These are phyloP conservation scores for Avena eriantha DNA, from an alignment of 176 grass and related monocot species.

Conservation along the genomic window DNA sequence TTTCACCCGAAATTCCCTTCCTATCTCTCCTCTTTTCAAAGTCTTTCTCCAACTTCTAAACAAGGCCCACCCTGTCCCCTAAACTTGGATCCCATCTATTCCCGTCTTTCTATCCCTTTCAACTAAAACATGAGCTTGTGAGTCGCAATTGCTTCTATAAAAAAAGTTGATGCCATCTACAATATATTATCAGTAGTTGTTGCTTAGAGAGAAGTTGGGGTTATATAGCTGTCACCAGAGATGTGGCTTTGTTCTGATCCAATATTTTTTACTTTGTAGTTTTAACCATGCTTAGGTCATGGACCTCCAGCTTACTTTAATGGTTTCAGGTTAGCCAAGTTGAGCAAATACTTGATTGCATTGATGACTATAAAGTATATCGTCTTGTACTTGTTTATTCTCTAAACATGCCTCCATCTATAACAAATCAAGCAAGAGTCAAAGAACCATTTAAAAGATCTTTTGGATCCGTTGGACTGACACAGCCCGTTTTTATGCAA, in stretches of 20 bases:
- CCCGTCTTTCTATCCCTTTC: constrained; percentile 52
- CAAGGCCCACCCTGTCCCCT: constrained; percentile 68
- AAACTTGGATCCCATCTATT: constrained; percentile 44
- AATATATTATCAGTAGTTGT: constrained; percentile 37
- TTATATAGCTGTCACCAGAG: constrained; percentile 54
- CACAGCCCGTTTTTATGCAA: constrained; percentile 33
- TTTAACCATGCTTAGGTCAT: constrained; percentile 54
- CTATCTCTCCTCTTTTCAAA: constrained; percentile 50
- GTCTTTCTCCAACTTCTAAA: constrained; percentile 69
- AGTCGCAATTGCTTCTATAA: constrained; percentile 28
- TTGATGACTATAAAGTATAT: constrained; percentile 52
- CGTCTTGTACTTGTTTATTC: constrained; percentile 40
- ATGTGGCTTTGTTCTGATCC: constrained; percentile 37
- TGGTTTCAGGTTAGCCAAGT: constrained; percentile 59
- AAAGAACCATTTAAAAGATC: constrained; percentile 52
- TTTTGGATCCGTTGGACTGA: constrained; percentile 48
- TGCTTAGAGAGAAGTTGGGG: constrained; percentile 37
- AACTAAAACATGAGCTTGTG: constrained; percentile 46
- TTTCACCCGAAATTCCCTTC: constrained; percentile 56
- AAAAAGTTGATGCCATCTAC: constrained; percentile 32
- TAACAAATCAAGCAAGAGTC: constrained; percentile 57
- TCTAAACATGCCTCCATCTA: constrained; percentile 49
- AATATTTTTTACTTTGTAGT: constrained; percentile 42
- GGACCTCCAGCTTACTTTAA: constrained; percentile 50
- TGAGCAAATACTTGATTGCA: constrained; percentile 58